Base-by-base conservation (phyloP, 2,329 filamentous ascomycete genomes). In the Stemphylium vesicarium region DNA sequence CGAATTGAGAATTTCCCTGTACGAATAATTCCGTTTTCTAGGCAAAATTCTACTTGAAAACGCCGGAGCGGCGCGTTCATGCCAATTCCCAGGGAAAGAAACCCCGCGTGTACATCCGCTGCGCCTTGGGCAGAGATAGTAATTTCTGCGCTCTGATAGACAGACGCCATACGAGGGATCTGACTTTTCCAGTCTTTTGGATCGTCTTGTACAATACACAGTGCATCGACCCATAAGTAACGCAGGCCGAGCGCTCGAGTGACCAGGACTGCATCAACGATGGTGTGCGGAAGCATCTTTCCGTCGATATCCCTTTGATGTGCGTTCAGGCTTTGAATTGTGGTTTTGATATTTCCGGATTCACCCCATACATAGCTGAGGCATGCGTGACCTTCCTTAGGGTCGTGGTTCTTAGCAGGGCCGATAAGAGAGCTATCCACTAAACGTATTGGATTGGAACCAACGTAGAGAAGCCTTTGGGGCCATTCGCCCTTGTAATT, bases 151-250 rank as follows among this genome's bases (percentile, higher is more conserved):
- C 36, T 22, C 26, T 39, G 45, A 29, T 50, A 50, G 20, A 50
- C 42, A 13, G 18, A 33, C 4, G 31, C 13, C 46, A 50, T 50
- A 20, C 20, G 38, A 13, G 46, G 46, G 18, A 41, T 50, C 20
- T 50, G 37, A 18, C 42, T 18, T 29, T n/a, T 42, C 37, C 38
- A 35, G 13, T 50, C 46, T 22, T 48, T 20, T 9, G 15, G 13
- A 32, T 39, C 36, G n/a, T 48, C 45, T 33, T 48, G 45, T 7
- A 48, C 15, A 13, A 48, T 48, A 24, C 45, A 40, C 20, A 48
- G 12, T n/a, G 45, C 35, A 40, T 48, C 45, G 6, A 48, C 40
- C 45, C 45, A 48, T 40, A 48, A 13, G 12, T 48, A 48, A n/a
- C 36, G 16, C 16, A 48, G 22, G 36, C 35, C 36, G 11, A 48